A percentile compares a stretch with the other conserved stretches of the same genome.
These are phyloP conservation scores for Chlamydomonas reinhardtii DNA, from an alignment of 163 green algal genomes.

Conservation along the genomic window DNA sequence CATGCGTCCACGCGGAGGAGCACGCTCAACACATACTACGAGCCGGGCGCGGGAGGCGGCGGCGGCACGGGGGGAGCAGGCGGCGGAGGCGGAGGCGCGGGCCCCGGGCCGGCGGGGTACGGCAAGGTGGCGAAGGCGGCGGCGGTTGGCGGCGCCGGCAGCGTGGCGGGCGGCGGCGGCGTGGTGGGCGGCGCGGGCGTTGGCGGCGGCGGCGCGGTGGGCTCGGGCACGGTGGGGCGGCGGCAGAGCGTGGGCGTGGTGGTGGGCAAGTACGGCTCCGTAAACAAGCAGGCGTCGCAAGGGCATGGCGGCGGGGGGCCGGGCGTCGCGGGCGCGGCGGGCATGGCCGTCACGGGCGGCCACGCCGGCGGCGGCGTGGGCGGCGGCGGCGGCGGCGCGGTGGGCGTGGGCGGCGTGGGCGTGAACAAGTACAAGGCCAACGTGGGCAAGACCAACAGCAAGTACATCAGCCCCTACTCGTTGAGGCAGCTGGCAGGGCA, in stretches of 20 bases:
- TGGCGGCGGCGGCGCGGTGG: neutral
- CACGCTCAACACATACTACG: conserved; percentile 39
- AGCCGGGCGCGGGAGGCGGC: neutral
- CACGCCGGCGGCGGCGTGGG: neutral
- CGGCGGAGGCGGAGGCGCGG: neutral
- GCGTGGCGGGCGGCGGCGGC: neutral
- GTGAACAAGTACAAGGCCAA: conserved; percentile 55
- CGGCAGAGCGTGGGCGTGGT: conserved; percentile 37
- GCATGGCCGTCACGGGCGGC: neutral
- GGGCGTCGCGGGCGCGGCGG: neutral
- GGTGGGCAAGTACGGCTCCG: conserved; percentile 30
- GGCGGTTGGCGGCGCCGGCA: neutral
- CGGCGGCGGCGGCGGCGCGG: neutral
- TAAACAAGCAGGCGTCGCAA: conserved; percentile 33
- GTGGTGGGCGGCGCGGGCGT: neutral
- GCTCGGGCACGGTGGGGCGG: neutral
- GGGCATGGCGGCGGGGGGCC: conserved; percentile 5
- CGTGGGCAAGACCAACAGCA: conserved; percentile 39
- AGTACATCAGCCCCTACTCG: conserved; percentile 57
- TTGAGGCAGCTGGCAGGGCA: conserved; percentile 50
- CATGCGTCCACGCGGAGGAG: conserved; percentile 23
- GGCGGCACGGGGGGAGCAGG: neutral
- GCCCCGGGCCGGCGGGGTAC: no score
- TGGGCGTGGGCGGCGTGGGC: neutral
- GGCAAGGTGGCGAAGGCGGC: neutral